These are phyloP conservation scores for Aspergillus nanangensis DNA, from an alignment of 495 filamentous ascomycete genomes.

Conservation along the genomic window DNA sequence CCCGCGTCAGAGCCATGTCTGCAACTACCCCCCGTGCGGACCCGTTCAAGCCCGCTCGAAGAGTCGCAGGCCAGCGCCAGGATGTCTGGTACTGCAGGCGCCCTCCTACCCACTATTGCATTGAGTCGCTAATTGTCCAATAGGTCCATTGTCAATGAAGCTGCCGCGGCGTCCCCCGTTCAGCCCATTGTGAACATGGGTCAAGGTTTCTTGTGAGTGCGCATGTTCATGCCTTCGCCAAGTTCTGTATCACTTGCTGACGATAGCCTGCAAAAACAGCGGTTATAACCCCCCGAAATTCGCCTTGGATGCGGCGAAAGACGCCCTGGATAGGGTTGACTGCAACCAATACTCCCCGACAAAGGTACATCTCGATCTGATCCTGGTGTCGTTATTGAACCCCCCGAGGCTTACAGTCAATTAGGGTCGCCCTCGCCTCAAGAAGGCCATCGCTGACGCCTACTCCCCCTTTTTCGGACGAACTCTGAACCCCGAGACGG, in stretches of 20 bases:
- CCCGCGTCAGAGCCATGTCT: slow-evolving; percentile 37
- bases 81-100: slow-evolving; percentile 95
- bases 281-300: slow-evolving; percentile 95
- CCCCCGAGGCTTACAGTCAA: slow-evolving; percentile 5
- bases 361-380: slow-evolving; percentile 44
- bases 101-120: neutral
- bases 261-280: slow-evolving; percentile 26
- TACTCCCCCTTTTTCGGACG: slow-evolving; percentile 83
- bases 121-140: slow-evolving; percentile 6
- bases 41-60: slow-evolving; percentile 64
- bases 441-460: slow-evolving; percentile 84
- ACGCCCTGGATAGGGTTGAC: slow-evolving; percentile 85
- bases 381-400: neutral
- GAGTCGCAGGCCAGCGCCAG: slow-evolving; percentile 77
- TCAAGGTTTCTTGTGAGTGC: slow-evolving; percentile 80
- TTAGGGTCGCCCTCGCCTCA: slow-evolving; percentile 78
- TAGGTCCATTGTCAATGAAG: slow-evolving; percentile 96
- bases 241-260: neutral
- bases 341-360: slow-evolving; percentile 99
- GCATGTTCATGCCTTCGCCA: neutral
- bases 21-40: slow-evolving; percentile 39
- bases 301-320: slow-evolving; percentile 85
- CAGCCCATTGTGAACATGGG: slow-evolving; percentile 95
- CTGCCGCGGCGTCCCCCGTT: slow-evolving; percentile 72
- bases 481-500: slow-evolving; percentile 77